Conservation (phyloP, 2,329 filamentous ascomycete species). For the Pestalotiopsis sp. region DNA sequence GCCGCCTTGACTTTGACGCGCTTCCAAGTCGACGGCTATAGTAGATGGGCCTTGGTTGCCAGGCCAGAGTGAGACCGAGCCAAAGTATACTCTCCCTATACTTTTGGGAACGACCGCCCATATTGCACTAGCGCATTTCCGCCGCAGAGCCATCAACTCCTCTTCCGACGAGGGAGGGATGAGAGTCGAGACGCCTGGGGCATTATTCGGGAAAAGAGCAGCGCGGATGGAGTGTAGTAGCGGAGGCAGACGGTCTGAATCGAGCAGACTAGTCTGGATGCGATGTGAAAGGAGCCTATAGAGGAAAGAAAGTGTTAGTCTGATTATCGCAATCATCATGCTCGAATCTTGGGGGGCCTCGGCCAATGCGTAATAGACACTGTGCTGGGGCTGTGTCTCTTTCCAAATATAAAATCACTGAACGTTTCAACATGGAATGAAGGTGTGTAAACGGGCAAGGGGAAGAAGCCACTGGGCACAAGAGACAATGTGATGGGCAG, state of each 20-base stretch:
- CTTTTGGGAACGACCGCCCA: conserved; percentile 50
- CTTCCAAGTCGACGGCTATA: conserved; percentile 25
- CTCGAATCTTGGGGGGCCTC: neutral
- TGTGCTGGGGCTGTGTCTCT: conserved; percentile 19
- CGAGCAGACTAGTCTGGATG: conserved; percentile 60
- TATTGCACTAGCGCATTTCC: conserved; percentile 66
- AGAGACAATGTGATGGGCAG: neutral
- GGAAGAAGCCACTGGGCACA: neutral
- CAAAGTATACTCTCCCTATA: conserved; percentile 55
- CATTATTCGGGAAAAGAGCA: conserved; percentile 85
- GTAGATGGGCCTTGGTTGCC: conserved; percentile 22
- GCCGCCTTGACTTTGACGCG: conserved; percentile 18
- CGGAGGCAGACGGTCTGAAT: conserved; percentile 65
- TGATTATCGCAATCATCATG: neutral
- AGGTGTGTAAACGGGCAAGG: neutral
- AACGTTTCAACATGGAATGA: neutral
- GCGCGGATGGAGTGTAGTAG: conserved; percentile 73
- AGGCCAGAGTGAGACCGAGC: conserved; percentile 37
- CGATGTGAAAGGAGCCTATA: conserved; percentile 62
- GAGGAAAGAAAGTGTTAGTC: conserved; percentile 13
- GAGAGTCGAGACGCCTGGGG: conserved; percentile 66
- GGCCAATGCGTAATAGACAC: conserved; percentile 7
- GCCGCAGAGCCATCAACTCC: conserved; percentile 63
- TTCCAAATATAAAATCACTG: neutral
- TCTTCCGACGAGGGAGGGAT: conserved; percentile 62